Percentiles rank a stretch among this genome's conserved stretches.
Conservation (phyloP, 306 rosid species). For the Citrullus amarus region DNA sequence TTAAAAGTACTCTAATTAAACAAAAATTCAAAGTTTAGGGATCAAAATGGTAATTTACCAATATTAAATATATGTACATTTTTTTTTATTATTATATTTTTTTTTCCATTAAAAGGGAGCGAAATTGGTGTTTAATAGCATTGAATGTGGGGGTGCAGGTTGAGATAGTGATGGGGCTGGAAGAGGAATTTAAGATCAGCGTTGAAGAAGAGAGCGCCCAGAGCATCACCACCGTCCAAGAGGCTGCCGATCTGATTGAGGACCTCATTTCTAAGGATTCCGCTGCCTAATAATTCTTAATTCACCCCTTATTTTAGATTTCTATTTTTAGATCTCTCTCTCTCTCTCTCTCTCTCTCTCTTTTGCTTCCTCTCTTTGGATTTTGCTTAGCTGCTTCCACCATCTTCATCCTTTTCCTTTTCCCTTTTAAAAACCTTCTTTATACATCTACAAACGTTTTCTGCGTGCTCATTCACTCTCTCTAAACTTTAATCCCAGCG, state of each 20-base stretch:
- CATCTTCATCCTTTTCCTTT: neutral
- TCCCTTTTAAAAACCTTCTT: no score
- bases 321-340: neutral
- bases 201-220: constrained; percentile 86
- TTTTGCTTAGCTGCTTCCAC: neutral
- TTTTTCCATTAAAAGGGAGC: no score
- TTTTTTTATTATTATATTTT: no score
- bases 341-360: neutral
- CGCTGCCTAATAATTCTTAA: neutral
- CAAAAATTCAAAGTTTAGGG: no score
- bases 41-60: no score
- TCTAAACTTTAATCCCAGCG: no score
- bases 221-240: constrained; percentile 79
- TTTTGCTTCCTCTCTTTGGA: neutral
- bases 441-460: no score
- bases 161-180: constrained; percentile 97
- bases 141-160: constrained; percentile 28
- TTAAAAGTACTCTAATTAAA: no score
- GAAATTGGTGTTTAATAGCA: no score
- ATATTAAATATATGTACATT: no score
- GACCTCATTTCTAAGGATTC: constrained; percentile 20
- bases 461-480: no score
- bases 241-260: constrained; percentile 84
- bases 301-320: neutral
- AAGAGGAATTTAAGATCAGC: constrained; percentile 71